Conservation (phyloP, 2,329 filamentous ascomycete species). For the Mycocentrospora acerina region DNA sequence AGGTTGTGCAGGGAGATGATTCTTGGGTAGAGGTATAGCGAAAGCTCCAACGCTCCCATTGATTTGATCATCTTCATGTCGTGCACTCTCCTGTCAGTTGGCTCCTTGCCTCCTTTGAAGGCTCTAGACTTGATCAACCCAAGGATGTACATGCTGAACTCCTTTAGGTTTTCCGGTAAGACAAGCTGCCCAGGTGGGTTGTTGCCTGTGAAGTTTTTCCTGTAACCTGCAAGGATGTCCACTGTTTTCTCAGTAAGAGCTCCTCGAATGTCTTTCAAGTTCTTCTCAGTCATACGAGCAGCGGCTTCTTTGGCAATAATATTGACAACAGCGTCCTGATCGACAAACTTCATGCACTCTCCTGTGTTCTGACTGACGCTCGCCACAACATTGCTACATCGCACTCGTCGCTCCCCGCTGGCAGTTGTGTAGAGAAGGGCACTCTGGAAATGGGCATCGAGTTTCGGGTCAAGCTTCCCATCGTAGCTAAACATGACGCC, state of each 20-base stretch:
- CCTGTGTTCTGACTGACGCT: conserved; percentile 83
- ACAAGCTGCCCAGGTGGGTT: conserved; percentile 92
- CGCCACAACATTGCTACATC: conserved; percentile 91
- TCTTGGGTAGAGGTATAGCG: conserved; percentile 90
- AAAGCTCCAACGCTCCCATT: conserved; percentile 83
- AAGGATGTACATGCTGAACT: conserved; percentile 95
- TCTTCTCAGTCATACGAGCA: conserved; percentile 74
- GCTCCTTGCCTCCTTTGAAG: conserved; percentile 89
- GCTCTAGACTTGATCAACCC: conserved; percentile 86
- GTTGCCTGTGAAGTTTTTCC: conserved; percentile 84
- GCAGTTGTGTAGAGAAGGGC: conserved; percentile 93
- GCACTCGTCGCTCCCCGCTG: conserved; percentile 81
- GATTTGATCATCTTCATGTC: conserved; percentile 87
- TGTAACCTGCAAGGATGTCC: conserved; percentile 86
- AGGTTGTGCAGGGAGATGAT: conserved; percentile 93
- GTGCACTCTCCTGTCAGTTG: conserved; percentile 85
- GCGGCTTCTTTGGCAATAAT: conserved; percentile 93
- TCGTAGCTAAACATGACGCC: conserved; percentile 92
- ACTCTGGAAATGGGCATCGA: conserved; percentile 97
- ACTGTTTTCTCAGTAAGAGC: conserved; percentile 87
- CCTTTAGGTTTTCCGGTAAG: conserved; percentile 92
- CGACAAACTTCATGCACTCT: conserved; percentile 86
- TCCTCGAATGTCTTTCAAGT: conserved; percentile 81
- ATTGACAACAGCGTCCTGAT: conserved; percentile 88
- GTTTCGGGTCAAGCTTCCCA: conserved; percentile 92